phyloP scores from a whole-genome alignment of 768 basidiomycete genomes.

The Nidula microcarpa region DNA sequence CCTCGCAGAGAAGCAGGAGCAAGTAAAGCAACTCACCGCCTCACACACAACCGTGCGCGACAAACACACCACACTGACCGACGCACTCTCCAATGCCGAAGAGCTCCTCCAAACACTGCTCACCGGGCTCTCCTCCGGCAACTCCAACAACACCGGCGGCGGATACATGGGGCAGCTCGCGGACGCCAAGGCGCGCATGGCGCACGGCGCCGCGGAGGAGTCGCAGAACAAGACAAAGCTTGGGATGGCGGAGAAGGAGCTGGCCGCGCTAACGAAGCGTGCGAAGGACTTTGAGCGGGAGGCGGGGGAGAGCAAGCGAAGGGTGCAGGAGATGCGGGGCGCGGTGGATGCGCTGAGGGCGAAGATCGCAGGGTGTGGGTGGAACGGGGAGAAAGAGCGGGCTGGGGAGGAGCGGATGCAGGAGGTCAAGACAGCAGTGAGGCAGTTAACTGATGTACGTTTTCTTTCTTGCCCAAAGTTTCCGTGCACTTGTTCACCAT shows the following conservation, averaged over 20 bases:
- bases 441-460: constrained; percentile 60
- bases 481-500: background rate
- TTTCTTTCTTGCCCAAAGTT: constrained; percentile 1
- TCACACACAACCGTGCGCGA: constrained; percentile 65
- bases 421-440: constrained; percentile 51
- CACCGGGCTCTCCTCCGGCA: constrained; percentile 81
- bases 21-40: constrained; percentile 53
- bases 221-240: constrained; percentile 79
- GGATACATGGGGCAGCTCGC: constrained; percentile 98
- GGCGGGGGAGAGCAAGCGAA: constrained; percentile 70
- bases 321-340: constrained; percentile 53
- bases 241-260: constrained; percentile 72
- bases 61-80: constrained; percentile 56
- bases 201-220: constrained; percentile 79
- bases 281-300: constrained; percentile 87
- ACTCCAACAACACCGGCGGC: constrained; percentile 64
- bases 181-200: constrained; percentile 69
- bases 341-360: constrained; percentile 55
- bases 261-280: constrained; percentile 68
- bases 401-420: constrained; percentile 47
- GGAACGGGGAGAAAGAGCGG: constrained; percentile 74
- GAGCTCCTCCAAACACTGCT: constrained; percentile 94
- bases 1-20: constrained; percentile 53
- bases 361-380: constrained; percentile 59
- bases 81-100: constrained; percentile 70